Base-by-base conservation (phyloP, 305 asterid genomes). In the Vinca major region DNA sequence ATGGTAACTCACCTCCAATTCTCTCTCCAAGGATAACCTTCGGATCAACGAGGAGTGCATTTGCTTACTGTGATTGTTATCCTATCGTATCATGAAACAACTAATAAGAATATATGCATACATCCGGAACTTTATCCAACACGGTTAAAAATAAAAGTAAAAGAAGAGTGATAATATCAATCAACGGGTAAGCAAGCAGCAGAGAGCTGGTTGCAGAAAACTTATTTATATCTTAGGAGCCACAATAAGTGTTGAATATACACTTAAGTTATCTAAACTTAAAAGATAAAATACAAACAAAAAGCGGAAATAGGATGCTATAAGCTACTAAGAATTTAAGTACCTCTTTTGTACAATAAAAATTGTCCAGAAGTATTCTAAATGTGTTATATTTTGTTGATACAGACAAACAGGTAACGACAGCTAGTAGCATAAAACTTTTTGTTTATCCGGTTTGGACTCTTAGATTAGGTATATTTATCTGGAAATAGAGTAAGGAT, bases 1-100 rank as follows among this genome's bases (percentile, higher is more conserved):
- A 26, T 2, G 17, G 53, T 40, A 48, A 54, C 80, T 57, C 72
- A 94, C 97, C 90, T 86, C 89, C 45, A 94, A 78, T 84, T 86
- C 93, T 70, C 82, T 84, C 82, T 89, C 97, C 73, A 88, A 79
- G 67, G 91, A 79, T 71, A 94, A 81, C 79, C 93, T 86, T 73
- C 80, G 87, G 77, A 86, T 63, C 53, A 94, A 82, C 40, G 99
- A 91, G 50, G 99, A 91, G 78, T 94, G 99, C 88, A 85, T 86
- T 74, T 86, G 97, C 69, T 85, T 73, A 74, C 63, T 80, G 16
- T 72, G 67, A 68, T 71, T 84, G 62, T 71, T 74, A 67, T 78
- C 96, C 99, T 94, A 82, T 65, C 66, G 72, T 72, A 63, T 49
- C 60, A 47, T 63, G 20, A 67, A 61, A 44, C 52, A 43, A 78